A percentile compares a stretch with the other conserved stretches of the same genome.
phyloP scores from a whole-genome alignment of 768 basidiomycete genomes.

The Calocera cornea region DNA sequence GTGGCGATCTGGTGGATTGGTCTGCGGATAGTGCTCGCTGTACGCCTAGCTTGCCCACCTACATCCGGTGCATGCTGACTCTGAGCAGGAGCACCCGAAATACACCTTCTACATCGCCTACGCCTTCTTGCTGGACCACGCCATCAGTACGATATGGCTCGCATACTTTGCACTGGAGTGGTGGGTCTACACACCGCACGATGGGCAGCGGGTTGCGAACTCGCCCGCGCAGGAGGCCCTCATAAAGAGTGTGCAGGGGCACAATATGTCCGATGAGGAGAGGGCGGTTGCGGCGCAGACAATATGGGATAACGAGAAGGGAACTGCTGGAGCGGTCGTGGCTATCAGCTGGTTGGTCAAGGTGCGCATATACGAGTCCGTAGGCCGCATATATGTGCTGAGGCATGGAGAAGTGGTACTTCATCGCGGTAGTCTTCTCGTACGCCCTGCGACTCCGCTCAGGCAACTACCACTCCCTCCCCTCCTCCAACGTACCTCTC shows the following conservation, averaged over 20 bases:
- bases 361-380: conserved; percentile 35
- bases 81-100: conserved; percentile 70
- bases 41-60: conserved; percentile 30
- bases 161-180: conserved; percentile 77
- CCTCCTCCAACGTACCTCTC: conserved; percentile 23
- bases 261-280: conserved; percentile 48
- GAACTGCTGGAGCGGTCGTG: conserved; percentile 61
- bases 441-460: conserved; percentile 85
- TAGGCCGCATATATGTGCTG: neutral
- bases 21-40: conserved; percentile 69
- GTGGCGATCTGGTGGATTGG: conserved; percentile 69
- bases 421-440: conserved; percentile 79
- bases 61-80: conserved; percentile 10
- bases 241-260: conserved; percentile 42
- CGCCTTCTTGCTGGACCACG: conserved; percentile 80
- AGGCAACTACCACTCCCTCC: conserved; percentile 76
- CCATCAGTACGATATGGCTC: conserved; percentile 84
- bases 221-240: conserved; percentile 82
- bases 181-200: conserved; percentile 88
- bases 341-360: conserved; percentile 76
- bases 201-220: conserved; percentile 66
- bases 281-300: conserved; percentile 57
- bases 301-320: conserved; percentile 86
- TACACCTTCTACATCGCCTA: conserved; percentile 83
- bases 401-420: conserved; percentile 54